phyloP scores from a whole-genome alignment of 139 green algal species.

The Coelastrella sp. region DNA sequence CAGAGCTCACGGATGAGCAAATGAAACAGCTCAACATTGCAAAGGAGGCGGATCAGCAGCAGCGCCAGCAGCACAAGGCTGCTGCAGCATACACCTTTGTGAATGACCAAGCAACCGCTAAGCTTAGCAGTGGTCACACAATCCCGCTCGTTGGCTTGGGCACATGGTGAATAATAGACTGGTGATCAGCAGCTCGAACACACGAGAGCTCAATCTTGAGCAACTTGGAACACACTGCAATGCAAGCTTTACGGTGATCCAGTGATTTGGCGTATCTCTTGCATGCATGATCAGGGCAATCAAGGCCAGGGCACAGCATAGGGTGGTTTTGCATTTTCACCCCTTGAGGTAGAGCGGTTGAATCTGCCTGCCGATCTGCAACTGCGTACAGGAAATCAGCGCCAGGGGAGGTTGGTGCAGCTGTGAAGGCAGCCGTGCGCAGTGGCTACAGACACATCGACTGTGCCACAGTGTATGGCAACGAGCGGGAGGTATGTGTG shows the following conservation, averaged over 20 bases:
- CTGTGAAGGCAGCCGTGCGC: slow-evolving; percentile 65
- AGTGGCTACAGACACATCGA: slow-evolving; percentile 78
- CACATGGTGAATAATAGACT: slow-evolving; percentile 58
- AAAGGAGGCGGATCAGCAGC: background rate
- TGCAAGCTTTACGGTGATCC: background rate
- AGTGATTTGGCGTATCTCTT: too few species aligned
- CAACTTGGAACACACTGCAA: background rate
- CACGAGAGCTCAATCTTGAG: background rate
- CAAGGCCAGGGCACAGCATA: too few species aligned
- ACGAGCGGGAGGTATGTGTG: slow-evolving; percentile 63
- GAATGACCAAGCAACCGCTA: slow-evolving; percentile 15
- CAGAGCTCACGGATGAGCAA: slow-evolving; percentile 39
- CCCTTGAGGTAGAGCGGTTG: too few species aligned
- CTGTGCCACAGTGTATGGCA: slow-evolving; percentile 67
- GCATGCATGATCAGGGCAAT: too few species aligned
- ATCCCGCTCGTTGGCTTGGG: slow-evolving; percentile 78
- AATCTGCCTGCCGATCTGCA: too few species aligned
- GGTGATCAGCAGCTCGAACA: background rate
- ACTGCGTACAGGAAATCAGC: slow-evolving; percentile 47
- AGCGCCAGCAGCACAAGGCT: slow-evolving; percentile 1
- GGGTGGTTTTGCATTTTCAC: too few species aligned
- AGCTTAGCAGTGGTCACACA: slow-evolving; percentile 53
- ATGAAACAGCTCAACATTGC: slow-evolving; percentile 22
- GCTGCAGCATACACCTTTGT: slow-evolving; percentile 29
- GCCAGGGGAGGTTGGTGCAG: slow-evolving; percentile 61